phyloP scores from a whole-genome alignment of 164 flowering plant species.

The Paratinospora sagittata region DNA sequence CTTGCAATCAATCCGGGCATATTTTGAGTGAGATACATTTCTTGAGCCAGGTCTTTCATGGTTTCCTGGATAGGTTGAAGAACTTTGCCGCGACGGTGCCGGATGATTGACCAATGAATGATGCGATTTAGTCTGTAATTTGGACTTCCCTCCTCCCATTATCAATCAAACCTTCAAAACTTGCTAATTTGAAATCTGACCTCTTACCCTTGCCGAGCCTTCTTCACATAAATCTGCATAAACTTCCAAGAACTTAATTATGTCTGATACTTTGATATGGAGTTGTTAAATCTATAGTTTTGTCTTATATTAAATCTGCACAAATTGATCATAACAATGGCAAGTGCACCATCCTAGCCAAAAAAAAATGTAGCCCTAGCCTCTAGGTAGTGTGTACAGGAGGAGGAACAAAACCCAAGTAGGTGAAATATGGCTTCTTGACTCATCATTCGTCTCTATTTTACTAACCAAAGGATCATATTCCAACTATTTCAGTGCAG shows the following conservation, averaged over 20 bases:
- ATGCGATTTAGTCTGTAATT: neutral
- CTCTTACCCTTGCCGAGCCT: neutral
- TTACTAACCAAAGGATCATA: too few relatives aligned
- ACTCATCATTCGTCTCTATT: too few relatives aligned
- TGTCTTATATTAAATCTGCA: too few relatives aligned
- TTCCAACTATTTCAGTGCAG: too few relatives aligned
- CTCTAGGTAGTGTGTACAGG: too few relatives aligned
- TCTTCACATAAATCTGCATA: neutral
- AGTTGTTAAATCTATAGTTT: neutral
- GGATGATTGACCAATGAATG: neutral
- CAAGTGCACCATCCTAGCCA: too few relatives aligned
- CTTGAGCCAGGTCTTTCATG: neutral
- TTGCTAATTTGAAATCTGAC: too few relatives aligned
- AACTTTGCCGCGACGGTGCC: neutral
- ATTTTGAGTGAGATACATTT: conserved; percentile 29
- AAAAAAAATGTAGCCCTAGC: too few relatives aligned
- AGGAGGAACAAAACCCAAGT: too few relatives aligned
- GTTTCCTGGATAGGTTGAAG: conserved; percentile 6
- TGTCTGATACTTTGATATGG: neutral
- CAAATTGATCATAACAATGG: too few relatives aligned
- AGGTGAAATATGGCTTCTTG: too few relatives aligned
- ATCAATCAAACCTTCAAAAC: neutral
- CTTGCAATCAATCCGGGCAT: conserved; percentile 50
- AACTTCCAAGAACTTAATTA: neutral
- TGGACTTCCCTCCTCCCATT: conserved; percentile 20